Evolutionary conservation across 805 yeast genomes (phyloP).

Genomic region (Priceomyces fermenticarens): DNA sequence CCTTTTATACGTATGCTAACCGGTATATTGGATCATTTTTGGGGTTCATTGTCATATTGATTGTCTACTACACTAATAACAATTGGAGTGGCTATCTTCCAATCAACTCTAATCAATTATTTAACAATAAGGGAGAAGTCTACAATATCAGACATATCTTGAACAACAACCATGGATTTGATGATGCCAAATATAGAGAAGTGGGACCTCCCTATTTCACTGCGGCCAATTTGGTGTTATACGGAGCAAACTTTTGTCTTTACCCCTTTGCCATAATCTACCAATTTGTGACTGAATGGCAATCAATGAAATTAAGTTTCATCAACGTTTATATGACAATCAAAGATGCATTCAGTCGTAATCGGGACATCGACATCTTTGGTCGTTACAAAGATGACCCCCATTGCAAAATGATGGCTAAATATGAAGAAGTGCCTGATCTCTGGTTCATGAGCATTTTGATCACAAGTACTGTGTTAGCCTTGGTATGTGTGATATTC

Average conservation of each 20-base stretch:
- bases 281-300: slow-evolving; percentile 45
- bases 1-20: slow-evolving; percentile 42
- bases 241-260: slow-evolving; percentile 55
- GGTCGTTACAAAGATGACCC: slow-evolving; percentile 44
- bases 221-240: slow-evolving; percentile 58
- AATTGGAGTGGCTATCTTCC: slow-evolving; percentile 52
- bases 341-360: slow-evolving; percentile 21
- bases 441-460: slow-evolving; percentile 60
- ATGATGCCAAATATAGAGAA: slow-evolving; percentile 42
- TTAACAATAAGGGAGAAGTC: slow-evolving; percentile 47
- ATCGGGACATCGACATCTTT: slow-evolving; percentile 12
- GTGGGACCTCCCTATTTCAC: slow-evolving; percentile 66
- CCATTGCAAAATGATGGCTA: slow-evolving; percentile 55
- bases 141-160: slow-evolving; percentile 49
- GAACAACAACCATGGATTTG: slow-evolving; percentile 42
- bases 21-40: slow-evolving; percentile 35
- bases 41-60: slow-evolving; percentile 30
- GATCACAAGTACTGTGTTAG: slow-evolving; percentile 41
- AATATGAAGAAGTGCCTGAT: slow-evolving; percentile 69
- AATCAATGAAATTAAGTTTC: slow-evolving; percentile 37
- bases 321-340: slow-evolving; percentile 30
- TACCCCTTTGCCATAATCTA: slow-evolving; percentile 56
- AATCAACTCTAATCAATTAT: slow-evolving; percentile 49
- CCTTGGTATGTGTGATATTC: slow-evolving; percentile 42
- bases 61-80: slow-evolving; percentile 44